Base-by-base conservation (phyloP, 2,329 filamentous ascomycete genomes). In the Microdochium paspali region DNA sequence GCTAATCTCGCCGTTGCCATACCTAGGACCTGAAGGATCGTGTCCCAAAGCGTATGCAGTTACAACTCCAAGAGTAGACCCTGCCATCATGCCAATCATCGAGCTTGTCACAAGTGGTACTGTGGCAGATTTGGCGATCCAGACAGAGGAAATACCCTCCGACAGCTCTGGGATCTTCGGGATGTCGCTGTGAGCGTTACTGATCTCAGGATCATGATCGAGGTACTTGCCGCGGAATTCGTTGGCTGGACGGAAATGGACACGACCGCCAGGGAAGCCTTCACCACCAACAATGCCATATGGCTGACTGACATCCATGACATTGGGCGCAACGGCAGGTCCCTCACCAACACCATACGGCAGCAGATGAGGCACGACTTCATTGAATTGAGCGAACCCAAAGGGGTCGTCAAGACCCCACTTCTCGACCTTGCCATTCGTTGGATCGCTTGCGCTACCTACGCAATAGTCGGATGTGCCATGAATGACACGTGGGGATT, bases 251-350 rank as follows among this genome's bases (percentile, higher is more conserved):
- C 89, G 84, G 58, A 85, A 94, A 61, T 90, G 93, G 42, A 81
- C 77, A 48, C 84, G 82, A 3, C 91, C 90, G 44, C 87, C 87
- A 0, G 90, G 90, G 48, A 85, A 88, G 2, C 89, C 90, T 68
- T 95, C 89, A 3, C 90, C 91, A 47, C 87, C 84, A 7, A 95
- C 69, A 67, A 91, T 79, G 9, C 91, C 91, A 60, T 87, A 90
- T 9, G 80, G 78, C 57, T 91, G 87, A 59, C 90, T 95, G 30
- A 95, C 79, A 61, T 95, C 90, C 85, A 96, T 90, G 30, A 86
- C 79, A 58, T 96, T 96, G 1, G 87, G 87, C 23, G 83, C 70
- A 15, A 85, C 88, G 10, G 89, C 82, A 46, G 88, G 83, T 4
- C 89, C 90, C 26, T 87, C 73, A 3, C 87, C 89, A 45, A 90